Conservation (phyloP, 164 flowering plant species). For the Vitis riparia region DNA sequence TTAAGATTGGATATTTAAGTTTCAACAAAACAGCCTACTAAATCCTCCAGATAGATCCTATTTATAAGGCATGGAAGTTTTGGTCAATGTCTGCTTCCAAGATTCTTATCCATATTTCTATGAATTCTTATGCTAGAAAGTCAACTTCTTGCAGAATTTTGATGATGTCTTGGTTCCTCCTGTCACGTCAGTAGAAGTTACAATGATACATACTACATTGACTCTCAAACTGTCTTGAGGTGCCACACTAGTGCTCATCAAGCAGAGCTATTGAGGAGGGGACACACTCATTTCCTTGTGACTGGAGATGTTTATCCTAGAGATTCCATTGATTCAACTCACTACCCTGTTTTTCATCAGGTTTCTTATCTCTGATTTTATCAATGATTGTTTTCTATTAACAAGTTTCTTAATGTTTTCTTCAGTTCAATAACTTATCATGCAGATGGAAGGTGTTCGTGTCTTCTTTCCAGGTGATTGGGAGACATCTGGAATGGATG, state of each 20-base stretch:
- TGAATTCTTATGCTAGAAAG: slow-evolving; percentile 7
- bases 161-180: slow-evolving; percentile 75
- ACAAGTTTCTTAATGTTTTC: not conserved
- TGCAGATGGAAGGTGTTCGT: too few relatives aligned
- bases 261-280: slow-evolving; percentile 51
- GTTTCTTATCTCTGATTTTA: slow-evolving; percentile 20
- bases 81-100: too few relatives aligned
- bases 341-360: slow-evolving; percentile 78
- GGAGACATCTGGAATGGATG: slow-evolving; percentile 57
- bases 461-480: too few relatives aligned
- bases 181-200: slow-evolving; percentile 70
- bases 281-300: slow-evolving; percentile 64
- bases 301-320: slow-evolving; percentile 60
- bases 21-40: too few relatives aligned
- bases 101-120: too few relatives aligned
- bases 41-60: too few relatives aligned
- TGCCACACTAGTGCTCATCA: slow-evolving; percentile 82
- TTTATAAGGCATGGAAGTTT: too few relatives aligned
- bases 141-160: slow-evolving; percentile 57
- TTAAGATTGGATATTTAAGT: too few relatives aligned
- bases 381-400: not conserved
- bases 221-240: slow-evolving; percentile 65
- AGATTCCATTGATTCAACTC: slow-evolving; percentile 44
- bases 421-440: not conserved
- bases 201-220: slow-evolving; percentile 65